Conservation (phyloP, 2,329 filamentous ascomycete genomes). For the Basipetospora chlamydospora region DNA sequence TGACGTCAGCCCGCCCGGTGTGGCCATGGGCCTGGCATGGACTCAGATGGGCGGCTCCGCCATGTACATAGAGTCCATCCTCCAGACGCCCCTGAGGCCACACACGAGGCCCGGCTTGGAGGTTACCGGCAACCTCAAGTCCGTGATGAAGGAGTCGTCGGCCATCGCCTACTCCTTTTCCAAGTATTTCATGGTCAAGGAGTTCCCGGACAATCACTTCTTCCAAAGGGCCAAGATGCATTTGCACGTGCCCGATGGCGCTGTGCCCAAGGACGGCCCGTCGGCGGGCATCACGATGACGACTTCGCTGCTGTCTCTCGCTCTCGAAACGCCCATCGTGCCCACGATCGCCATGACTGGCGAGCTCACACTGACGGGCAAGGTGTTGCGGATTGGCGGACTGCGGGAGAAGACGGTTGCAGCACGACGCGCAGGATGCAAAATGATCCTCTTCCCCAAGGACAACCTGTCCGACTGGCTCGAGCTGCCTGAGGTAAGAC, state of each 20-base stretch:
- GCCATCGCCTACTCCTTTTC: constrained; percentile 91
- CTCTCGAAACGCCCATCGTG: constrained; percentile 61
- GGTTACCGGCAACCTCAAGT: constrained; percentile 87
- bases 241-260: constrained; percentile 90
- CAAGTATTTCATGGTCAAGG: constrained; percentile 72
- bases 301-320: constrained; percentile 77
- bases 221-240: constrained; percentile 94
- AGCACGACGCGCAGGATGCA: constrained; percentile 79
- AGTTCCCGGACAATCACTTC: constrained; percentile 84
- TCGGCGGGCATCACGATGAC: constrained; percentile 97
- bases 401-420: constrained; percentile 95
- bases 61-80: constrained; percentile 91
- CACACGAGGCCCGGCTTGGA: constrained; percentile 67
- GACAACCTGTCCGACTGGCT: constrained; percentile 97
- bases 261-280: constrained; percentile 86
- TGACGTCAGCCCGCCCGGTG: constrained; percentile 82
- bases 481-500: constrained; percentile 82
- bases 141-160: constrained; percentile 96
- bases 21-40: constrained; percentile 97
- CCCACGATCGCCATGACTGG: constrained; percentile 95
- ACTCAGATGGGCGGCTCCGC: constrained; percentile 93
- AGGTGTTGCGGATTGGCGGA: constrained; percentile 88
- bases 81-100: constrained; percentile 66
- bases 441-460: constrained; percentile 83
- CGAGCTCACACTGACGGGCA: constrained; percentile 90